Evolutionary conservation across 1,284 basidiomycete species (phyloP).

Genomic region (Paramarasmius palmivorus): DNA sequence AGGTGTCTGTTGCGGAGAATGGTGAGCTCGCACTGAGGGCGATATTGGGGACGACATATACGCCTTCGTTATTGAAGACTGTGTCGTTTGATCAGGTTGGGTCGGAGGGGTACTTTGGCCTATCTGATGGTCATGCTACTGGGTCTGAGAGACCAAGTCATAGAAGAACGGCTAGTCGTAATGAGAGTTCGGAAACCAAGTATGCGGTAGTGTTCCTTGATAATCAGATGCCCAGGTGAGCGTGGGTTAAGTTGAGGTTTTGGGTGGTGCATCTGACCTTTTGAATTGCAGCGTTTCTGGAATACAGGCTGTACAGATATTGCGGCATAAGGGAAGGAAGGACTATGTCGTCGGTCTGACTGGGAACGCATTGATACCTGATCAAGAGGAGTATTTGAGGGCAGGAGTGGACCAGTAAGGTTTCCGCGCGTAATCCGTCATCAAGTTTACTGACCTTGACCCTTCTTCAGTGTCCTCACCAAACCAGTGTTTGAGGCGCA

Average conservation of each 20-base stretch:
- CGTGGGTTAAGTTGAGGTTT: too few species aligned
- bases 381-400: slow-evolving; percentile 52
- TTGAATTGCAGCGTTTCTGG: slow-evolving; percentile 44
- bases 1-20: slow-evolving; percentile 72
- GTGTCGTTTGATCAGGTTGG: not conserved
- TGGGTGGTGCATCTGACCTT: too few species aligned
- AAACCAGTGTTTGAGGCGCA: slow-evolving; percentile 52
- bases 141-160: not conserved
- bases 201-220: slow-evolving; percentile 60
- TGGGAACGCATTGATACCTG: slow-evolving; percentile 60
- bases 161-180: not conserved
- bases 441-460: not conserved
- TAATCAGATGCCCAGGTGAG: slow-evolving; percentile 68
- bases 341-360: slow-evolving; percentile 69
- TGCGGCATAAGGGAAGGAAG: slow-evolving; percentile 54
- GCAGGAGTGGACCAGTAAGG: slow-evolving; percentile 66
- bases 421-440: not conserved
- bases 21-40: slow-evolving; percentile 68
- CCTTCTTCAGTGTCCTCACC: slow-evolving; percentile 37
- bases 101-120: not conserved
- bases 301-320: slow-evolving; percentile 54
- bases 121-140: not conserved
- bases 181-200: not conserved
- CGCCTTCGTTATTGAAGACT: slow-evolving; percentile 7
- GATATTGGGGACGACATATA: slow-evolving; percentile 37